Evolutionary conservation across 2,329 filamentous ascomycete genomes (phyloP).

Genomic region (Fusarium brevicatenulatum): DNA sequence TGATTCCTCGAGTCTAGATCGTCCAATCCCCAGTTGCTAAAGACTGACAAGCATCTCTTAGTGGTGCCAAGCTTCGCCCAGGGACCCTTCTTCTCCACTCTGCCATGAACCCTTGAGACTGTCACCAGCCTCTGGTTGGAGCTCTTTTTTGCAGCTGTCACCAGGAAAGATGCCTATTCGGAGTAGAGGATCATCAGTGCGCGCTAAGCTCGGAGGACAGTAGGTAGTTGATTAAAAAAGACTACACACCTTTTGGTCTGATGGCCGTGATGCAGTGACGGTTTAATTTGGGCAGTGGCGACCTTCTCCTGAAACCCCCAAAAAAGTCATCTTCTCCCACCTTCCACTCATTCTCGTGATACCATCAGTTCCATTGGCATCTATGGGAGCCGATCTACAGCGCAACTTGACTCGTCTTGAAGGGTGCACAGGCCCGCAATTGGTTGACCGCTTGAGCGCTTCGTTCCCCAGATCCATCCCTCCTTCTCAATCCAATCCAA

Average conservation of each 20-base stretch:
- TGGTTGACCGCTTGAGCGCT: constrained; percentile 4
- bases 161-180: constrained; percentile 1
- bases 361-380: constrained; percentile 9
- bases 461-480: not conserved
- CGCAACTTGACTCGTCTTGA: constrained; percentile 7
- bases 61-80: constrained; percentile 22
- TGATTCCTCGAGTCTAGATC: constrained; percentile 27
- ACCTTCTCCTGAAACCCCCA: constrained; percentile 19
- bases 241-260: not conserved
- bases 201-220: constrained; percentile 32
- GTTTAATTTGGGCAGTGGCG: constrained; percentile 1
- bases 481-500: constrained; percentile 1
- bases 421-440: constrained; percentile 33
- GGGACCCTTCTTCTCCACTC: constrained; percentile 24
- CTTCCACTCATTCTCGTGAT: constrained; percentile 23
- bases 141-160: not conserved
- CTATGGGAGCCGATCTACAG: constrained; percentile 19
- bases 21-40: constrained; percentile 14
- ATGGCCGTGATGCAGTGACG: not conserved
- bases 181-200: constrained; percentile 18
- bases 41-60: constrained; percentile 26
- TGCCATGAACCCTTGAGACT: constrained; percentile 30
- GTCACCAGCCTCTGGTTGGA: constrained; percentile 26
- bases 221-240: constrained; percentile 6
- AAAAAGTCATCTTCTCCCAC: not conserved